Conservation (phyloP, 371 early-diverging fungal genomes). For the Mucor piriformis region DNA sequence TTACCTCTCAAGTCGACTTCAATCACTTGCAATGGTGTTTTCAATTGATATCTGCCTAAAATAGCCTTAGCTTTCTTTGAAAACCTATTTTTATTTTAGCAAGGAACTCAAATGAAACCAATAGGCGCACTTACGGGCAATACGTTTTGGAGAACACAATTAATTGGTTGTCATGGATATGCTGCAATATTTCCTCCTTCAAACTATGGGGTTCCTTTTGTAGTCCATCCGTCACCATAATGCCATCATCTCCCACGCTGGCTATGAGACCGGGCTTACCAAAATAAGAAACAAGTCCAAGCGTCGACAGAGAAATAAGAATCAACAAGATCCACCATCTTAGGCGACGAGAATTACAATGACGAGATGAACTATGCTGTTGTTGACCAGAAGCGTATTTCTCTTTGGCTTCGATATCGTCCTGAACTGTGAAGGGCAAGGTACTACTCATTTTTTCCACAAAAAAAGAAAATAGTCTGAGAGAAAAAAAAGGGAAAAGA, state of each 20-base stretch:
- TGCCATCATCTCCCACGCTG: background rate
- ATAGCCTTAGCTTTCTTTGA: constrained; percentile 30
- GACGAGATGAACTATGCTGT: background rate
- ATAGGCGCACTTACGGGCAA: constrained; percentile 39
- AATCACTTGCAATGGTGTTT: constrained; percentile 18
- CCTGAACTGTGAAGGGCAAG: constrained; percentile 29
- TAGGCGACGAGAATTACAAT: constrained; percentile 18
- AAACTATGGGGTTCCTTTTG: constrained; percentile 3
- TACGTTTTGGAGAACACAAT: constrained; percentile 37
- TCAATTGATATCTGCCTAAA: constrained; percentile 19
- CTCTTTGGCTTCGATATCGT: constrained; percentile 29
- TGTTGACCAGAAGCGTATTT: constrained; percentile 16
- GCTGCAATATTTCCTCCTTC: constrained; percentile 19
- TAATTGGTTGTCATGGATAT: constrained; percentile 14
- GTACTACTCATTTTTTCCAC: background rate
- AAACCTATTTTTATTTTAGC: constrained; percentile 10
- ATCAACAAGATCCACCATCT: constrained; percentile 17
- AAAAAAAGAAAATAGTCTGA: constrained; percentile 1
- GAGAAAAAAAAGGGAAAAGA: background rate
- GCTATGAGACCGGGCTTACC: background rate
- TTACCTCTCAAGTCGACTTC: constrained; percentile 37
- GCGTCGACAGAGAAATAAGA: constrained; percentile 5
- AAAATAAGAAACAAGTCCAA: constrained; percentile 10
- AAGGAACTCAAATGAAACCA: too few species aligned
- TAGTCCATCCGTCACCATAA: background rate